Base-by-base conservation (phyloP, 2,329 filamentous ascomycete species). In the Colletotrichum coccodes region DNA sequence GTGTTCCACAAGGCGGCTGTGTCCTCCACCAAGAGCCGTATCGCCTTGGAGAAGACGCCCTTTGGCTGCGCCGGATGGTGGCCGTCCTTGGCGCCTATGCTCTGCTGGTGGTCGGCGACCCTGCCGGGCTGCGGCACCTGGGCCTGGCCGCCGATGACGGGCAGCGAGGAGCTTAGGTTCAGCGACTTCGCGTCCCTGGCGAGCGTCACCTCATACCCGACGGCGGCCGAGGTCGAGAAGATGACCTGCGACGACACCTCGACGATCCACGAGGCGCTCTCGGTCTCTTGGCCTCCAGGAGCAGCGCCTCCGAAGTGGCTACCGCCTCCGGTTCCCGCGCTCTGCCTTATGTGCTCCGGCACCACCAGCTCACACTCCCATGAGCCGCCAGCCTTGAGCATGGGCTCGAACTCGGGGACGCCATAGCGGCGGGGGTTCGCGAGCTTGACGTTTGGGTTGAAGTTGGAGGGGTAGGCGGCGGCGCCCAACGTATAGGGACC, bases 161-260 rank as follows among this genome's bases (percentile, higher is more conserved):
- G 80, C 9, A 85, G 77, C 3, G 82, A 79, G 60, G 81, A 83
- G 64, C 82, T 91, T 23, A 95, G 80, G 66, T 90, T 91, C 52
- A 97, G 79, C 47, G 94, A 96, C 77, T 94, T 93, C 76, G 94
- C 90, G 77, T 99, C 95, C 62, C 95, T 89, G 32, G 93, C 94
- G 36, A 99, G 86, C 40, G 97, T 81, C 28, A 99, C 79, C 78
- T 99, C 96, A 78, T 94, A 99, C 72, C 92, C 90, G 3, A 98
- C 95, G 14, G 91, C 91, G 1, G 95, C 96, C 36, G 93, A 94
- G 32, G 89, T 90, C 3, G 96, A 98, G 79, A 99, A 99, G 54
- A 99, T 90, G 71, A 98, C 93, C 80, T 99, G 96, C 18, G 94
- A 97, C 42, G 94, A 85, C 50, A 99, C 89, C 81, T 99, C 96